These are phyloP conservation scores for Mayamaea pseudoterrestris DNA, from an alignment of 108 stramenopile genomes.

Conservation along the genomic window DNA sequence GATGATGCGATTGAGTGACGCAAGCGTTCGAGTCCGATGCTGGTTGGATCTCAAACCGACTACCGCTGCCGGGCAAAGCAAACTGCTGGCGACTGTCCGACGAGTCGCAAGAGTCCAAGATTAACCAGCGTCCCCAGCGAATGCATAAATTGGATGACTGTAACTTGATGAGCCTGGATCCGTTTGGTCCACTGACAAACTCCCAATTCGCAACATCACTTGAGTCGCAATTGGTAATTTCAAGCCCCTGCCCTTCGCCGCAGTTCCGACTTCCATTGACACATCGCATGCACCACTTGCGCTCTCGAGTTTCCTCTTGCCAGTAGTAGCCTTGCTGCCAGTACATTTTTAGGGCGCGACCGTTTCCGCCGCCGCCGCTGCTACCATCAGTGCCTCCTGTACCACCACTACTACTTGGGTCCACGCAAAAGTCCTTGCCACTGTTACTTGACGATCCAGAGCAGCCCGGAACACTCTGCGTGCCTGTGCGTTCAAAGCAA, in stretches of 20 bases:
- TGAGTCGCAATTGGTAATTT: neutral
- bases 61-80: neutral
- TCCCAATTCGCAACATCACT: neutral
- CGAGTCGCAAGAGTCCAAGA: neutral
- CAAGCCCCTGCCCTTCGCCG: no score
- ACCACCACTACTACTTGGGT: no score
- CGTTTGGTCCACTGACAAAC: neutral
- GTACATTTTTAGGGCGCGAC: conserved; percentile 25
- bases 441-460: no score
- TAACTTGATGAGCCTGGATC: neutral
- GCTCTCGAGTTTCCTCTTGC: conserved; percentile 42
- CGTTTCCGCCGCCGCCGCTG: no score
- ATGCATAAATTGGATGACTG: neutral
- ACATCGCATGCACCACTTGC: conserved; percentile 32
- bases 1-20: conserved; percentile 15
- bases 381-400: no score
- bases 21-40: neutral
- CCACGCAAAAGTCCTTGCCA: no score
- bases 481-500: conserved; percentile 16
- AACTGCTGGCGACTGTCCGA: neutral
- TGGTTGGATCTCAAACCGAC: conserved; percentile 2
- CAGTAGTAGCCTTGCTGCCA: conserved; percentile 46
- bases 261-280: neutral
- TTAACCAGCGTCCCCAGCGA: neutral
- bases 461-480: conserved; percentile 14